Percentiles rank a stretch among this genome's conserved stretches.
Evolutionary conservation across 257 asterid species (phyloP).

Genomic region (Eucommia ulmoides): DNA sequence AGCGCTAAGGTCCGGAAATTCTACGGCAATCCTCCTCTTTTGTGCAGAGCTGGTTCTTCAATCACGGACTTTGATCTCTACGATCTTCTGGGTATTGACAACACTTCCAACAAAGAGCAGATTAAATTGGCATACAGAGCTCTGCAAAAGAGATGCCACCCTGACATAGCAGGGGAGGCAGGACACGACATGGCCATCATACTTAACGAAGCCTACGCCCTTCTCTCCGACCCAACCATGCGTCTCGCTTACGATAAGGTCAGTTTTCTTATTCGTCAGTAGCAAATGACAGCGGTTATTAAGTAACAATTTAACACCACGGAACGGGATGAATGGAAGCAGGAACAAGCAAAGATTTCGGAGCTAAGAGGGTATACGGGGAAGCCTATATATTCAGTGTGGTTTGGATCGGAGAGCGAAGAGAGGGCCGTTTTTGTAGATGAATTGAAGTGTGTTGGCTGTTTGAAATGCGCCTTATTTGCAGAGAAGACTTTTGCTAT

Average conservation of each 20-base stretch:
- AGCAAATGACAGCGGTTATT: neutral
- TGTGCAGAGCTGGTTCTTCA: slow-evolving; percentile 36
- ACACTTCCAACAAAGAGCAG: slow-evolving; percentile 38
- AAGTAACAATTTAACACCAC: neutral
- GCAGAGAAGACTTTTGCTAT: slow-evolving; percentile 80
- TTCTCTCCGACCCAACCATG: slow-evolving; percentile 58
- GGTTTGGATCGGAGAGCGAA: slow-evolving; percentile 66
- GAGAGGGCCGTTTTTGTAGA: slow-evolving; percentile 79
- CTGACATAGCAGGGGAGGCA: slow-evolving; percentile 73
- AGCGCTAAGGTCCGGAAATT: slow-evolving; percentile 11
- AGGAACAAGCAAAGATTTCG: slow-evolving; percentile 74
- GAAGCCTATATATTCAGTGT: slow-evolving; percentile 61
- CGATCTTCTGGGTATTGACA: slow-evolving; percentile 77
- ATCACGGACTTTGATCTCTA: slow-evolving; percentile 66
- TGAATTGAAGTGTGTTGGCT: slow-evolving; percentile 86
- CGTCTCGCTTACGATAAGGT: slow-evolving; percentile 81
- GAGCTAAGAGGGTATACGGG: slow-evolving; percentile 83
- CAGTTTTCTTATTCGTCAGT: no score
- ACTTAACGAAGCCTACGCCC: slow-evolving; percentile 78
- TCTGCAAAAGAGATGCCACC: slow-evolving; percentile 88
- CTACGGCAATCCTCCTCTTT: slow-evolving; percentile 1
- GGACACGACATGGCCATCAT: slow-evolving; percentile 96
- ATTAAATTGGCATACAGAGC: slow-evolving; percentile 68
- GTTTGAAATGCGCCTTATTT: slow-evolving; percentile 79
- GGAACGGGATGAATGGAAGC: slow-evolving; percentile 6